Evolutionary conservation across 2,329 filamentous ascomycete genomes (phyloP).

Genomic region (Triangularia verruculosa): DNA sequence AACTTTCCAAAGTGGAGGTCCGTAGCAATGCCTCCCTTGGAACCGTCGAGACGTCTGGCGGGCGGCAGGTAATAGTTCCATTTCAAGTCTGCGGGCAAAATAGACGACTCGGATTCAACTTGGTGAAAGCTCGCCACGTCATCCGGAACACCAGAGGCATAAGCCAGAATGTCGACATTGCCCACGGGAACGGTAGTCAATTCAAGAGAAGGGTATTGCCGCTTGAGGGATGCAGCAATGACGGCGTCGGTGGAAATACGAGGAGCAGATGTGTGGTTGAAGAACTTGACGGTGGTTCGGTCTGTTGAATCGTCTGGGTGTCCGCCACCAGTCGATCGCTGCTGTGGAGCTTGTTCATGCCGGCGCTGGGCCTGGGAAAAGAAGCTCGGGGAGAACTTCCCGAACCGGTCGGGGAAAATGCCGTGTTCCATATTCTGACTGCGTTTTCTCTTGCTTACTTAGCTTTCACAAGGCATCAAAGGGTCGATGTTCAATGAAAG

Average conservation of each 20-base stretch:
- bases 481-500: not conserved
- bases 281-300: constrained; percentile 29
- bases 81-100: constrained; percentile 36
- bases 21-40: constrained; percentile 35
- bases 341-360: not conserved
- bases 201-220: constrained; percentile 43
- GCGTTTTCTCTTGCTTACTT: not conserved
- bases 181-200: constrained; percentile 38
- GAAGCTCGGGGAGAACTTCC: not conserved
- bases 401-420: not conserved
- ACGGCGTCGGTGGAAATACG: constrained; percentile 44
- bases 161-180: constrained; percentile 41
- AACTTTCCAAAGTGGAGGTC: constrained; percentile 41
- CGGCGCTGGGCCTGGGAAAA: not conserved
- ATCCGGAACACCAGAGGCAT: constrained; percentile 38
- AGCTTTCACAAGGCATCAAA: not conserved
- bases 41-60: constrained; percentile 40
- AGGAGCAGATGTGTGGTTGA: constrained; percentile 40
- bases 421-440: not conserved
- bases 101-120: constrained; percentile 30
- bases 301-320: not conserved
- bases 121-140: constrained; percentile 31
- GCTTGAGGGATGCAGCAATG: constrained; percentile 39
- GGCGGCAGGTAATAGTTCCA: constrained; percentile 42
- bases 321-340: not conserved